Percentiles rank a stretch among this genome's conserved stretches.
Conservation (phyloP, 2,329 filamentous ascomycete genomes). For the Sarocladium brachiariae region DNA sequence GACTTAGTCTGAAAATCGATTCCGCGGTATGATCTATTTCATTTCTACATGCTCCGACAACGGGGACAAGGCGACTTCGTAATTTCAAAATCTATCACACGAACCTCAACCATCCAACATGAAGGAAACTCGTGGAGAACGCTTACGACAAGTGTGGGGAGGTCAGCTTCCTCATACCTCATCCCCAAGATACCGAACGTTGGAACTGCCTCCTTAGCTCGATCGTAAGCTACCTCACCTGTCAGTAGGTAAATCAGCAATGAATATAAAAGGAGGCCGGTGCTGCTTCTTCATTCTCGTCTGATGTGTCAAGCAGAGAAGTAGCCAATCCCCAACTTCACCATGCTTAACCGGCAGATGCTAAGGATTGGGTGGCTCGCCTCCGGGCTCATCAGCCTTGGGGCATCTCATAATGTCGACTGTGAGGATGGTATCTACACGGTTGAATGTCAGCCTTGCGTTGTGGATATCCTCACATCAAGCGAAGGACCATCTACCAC, state of each 20-base stretch:
- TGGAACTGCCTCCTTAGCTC: not conserved
- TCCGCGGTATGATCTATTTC: too few relatives aligned
- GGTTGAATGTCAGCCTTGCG: not conserved
- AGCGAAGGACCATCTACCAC: not conserved
- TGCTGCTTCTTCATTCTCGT: not conserved
- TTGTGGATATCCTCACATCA: not conserved
- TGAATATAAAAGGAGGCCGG: not conserved
- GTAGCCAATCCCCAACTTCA: not conserved
- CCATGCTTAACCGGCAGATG: not conserved
- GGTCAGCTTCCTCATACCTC: too few relatives aligned
- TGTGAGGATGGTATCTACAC: not conserved
- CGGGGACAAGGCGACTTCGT: too few relatives aligned
- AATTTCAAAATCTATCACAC: too few relatives aligned
- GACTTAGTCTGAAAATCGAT: too few relatives aligned
- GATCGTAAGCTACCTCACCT: not conserved
- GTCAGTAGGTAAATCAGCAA: not conserved
- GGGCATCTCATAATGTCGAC: not conserved
- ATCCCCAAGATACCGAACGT: not conserved
- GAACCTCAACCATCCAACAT: too few relatives aligned
- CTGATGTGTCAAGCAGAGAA: not conserved
- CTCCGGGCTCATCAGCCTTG: not conserved
- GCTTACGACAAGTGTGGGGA: too few relatives aligned
- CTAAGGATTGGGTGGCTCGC: not conserved
- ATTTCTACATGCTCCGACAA: too few relatives aligned
- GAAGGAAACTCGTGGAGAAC: too few relatives aligned